Evolutionary conservation across 352 stramenopile species (phyloP), one percentile per base, ranked within the genome.

Genomic region (Hyaloperonospora brassicae): DNA sequence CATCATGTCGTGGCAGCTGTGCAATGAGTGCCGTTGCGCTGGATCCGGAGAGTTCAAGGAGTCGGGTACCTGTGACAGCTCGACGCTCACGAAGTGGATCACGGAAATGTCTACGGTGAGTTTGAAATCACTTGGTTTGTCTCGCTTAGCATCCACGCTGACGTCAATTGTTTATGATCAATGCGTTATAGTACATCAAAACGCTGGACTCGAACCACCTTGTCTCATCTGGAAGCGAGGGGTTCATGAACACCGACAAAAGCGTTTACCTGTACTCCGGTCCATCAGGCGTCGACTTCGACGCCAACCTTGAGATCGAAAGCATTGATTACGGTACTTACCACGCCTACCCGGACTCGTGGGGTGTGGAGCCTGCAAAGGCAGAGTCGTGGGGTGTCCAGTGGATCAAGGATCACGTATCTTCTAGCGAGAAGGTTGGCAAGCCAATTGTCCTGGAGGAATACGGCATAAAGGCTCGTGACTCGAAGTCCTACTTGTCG

Each of bases 251-350:
- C 48, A 71, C 63, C 4, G 27, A 31, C 51, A 71, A 42, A 24
- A 71, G 59, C 13, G 58, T 67, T n/a, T 71, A 71, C 21, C 54
- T 64, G 23, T 71, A 71, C 50, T 71, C 63, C 1, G 63, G 59
- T 34, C 63, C 59, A 8, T 31, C 27, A 7, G 63, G 63, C 35
- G 63, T 71, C 14, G 63, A 71, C 43, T 71, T 67, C 13, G 63
- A 71, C 44, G 63, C 59, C 22, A 55, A 67, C 41, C 21, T 71
- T 25, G 58, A 58, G 2, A 65, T 70, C 24, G 30, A 59, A 9
- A 57, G 48, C 38, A 67, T 70, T 17, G 62, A 70, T 52, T 70
- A 70, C 47, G 62, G 59, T 44, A 38, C 59, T 17, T 71, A 71
- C 59, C 59, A 71, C 63, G 59, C 63, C 14, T 67, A 71, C 35